phyloP scores from a whole-genome alignment of 1,284 basidiomycete genomes.

The Apiotrichum sp. region DNA sequence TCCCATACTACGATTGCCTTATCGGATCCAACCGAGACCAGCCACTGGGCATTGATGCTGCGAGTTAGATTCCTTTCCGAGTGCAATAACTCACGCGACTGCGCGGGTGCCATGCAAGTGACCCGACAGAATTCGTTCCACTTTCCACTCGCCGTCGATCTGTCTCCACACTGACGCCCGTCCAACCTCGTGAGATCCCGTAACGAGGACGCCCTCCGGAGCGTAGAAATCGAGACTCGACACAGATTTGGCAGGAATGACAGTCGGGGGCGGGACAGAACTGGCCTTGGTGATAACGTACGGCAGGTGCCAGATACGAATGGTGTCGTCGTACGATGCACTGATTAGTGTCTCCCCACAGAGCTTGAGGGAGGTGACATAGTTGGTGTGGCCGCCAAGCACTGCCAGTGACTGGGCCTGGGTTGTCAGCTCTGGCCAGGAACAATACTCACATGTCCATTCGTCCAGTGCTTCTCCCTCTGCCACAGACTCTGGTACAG shows the following conservation, averaged over 20 bases:
- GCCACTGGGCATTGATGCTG: slow-evolving; percentile 72
- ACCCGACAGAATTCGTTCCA: slow-evolving; percentile 74
- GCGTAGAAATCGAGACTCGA: slow-evolving; percentile 82
- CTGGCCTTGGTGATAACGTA: slow-evolving; percentile 50
- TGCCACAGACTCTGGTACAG: slow-evolving; percentile 75
- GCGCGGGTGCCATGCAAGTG: slow-evolving; percentile 42
- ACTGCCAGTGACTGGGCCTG: slow-evolving; percentile 69
- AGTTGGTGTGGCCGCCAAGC: slow-evolving; percentile 76
- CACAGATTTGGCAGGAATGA: slow-evolving; percentile 63
- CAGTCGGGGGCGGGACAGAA: slow-evolving; percentile 14
- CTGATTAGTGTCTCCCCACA: slow-evolving; percentile 65
- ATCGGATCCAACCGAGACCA: slow-evolving; percentile 81
- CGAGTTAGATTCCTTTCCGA: too few species aligned
- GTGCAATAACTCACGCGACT: slow-evolving; percentile 30
- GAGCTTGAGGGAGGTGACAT: slow-evolving; percentile 75
- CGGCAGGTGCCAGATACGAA: slow-evolving; percentile 78
- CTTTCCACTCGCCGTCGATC: slow-evolving; percentile 59
- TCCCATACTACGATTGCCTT: slow-evolving; percentile 85
- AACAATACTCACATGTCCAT: slow-evolving; percentile 16
- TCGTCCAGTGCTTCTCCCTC: slow-evolving; percentile 74
- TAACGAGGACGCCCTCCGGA: slow-evolving; percentile 80
- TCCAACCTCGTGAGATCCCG: slow-evolving; percentile 88
- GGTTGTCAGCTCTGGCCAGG: not conserved
- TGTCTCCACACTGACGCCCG: slow-evolving; percentile 70
- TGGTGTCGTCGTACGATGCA: slow-evolving; percentile 78